These are phyloP conservation scores for Leccinum subgranulosum DNA, from an alignment of 768 basidiomycete genomes.

Conservation along the genomic window DNA sequence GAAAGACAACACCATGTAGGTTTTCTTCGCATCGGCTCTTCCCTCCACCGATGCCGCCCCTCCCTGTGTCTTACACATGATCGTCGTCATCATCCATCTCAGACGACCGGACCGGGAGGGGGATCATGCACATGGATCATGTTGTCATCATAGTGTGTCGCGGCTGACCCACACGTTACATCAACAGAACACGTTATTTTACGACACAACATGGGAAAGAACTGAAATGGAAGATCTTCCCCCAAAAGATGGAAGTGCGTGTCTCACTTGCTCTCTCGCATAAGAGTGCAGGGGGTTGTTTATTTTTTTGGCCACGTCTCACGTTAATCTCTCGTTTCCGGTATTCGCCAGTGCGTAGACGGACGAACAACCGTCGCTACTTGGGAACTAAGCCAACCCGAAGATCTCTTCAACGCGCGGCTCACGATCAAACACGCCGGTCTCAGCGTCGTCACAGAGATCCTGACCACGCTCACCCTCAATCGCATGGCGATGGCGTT, in stretches of 20 bases:
- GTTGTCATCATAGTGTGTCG: neutral
- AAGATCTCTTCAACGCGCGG: conserved; percentile 55
- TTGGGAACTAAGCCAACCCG: conserved; percentile 63
- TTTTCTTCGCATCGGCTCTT: conserved; percentile 9
- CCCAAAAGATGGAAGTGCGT: conserved; percentile 65
- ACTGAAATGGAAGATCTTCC: conserved; percentile 70
- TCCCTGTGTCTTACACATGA: no score
- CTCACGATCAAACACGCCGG: conserved; percentile 57
- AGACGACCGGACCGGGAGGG: neutral
- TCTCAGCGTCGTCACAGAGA: conserved; percentile 67
- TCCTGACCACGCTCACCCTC: conserved; percentile 69
- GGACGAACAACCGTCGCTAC: conserved; percentile 57
- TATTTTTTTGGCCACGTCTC: conserved; percentile 2
- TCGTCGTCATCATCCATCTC: neutral
- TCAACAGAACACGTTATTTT: conserved; percentile 63
- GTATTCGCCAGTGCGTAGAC: conserved; percentile 58
- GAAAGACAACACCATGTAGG: conserved; percentile 66
- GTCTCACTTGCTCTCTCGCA: neutral
- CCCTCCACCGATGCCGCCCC: neutral
- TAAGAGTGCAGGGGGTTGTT: neutral
- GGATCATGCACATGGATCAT: neutral
- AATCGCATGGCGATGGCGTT: conserved; percentile 67
- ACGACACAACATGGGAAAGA: conserved; percentile 63
- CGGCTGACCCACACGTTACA: conserved; percentile 23
- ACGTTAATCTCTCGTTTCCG: neutral